Evolutionary conservation across 805 yeast genomes (phyloP), one percentile per base, ranked within the genome.

Genomic region (Cyberlindnera xishuangbannaensis): DNA sequence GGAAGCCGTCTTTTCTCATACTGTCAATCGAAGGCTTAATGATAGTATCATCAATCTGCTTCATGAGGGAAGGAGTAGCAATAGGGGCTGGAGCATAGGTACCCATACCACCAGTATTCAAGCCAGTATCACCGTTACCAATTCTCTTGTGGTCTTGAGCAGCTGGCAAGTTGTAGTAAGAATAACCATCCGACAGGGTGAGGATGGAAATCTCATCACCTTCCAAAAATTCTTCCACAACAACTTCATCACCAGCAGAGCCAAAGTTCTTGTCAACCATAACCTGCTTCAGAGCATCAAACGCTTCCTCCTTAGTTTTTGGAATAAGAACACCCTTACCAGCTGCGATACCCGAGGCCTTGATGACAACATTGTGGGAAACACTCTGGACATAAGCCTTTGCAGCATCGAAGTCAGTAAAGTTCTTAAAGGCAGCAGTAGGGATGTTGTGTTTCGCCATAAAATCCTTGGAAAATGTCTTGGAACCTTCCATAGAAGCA

Each of bases 41-140:
- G 50, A 94, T 72, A n/a, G 71, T 67, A 30, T 67, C 64, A 53
- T 87, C 77, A 55, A 92, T 87, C 59, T 77, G 68, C 41, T 69
- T 64, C 50, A 88, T 60, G 23, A 92, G 57, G 16, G 71, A 68
- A 2, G 85, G 78, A 14, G 97, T 85, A 14, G 94, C 97, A 43
- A 86, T 69, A 36, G 98, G 98, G 9, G 97, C 95, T 20, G 99
- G 99, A 7, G 97, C 92, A 55, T 92, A 92, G 7, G 97, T 95
- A 44, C 99, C 99, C 99, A 92, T 92, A 44, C 99, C 99, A 48
- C 99, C 99, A 24, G 99, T 92, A 65, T 92, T 92, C 43, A 90
- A 71, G 17, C 99, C 99, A 25, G 77, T 67, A 59, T 92, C 99
- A 40, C 88, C 88, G 52, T 94, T 85, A 36, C 95, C 95, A 47